phyloP scores from a whole-genome alignment of 202 grass and related monocot genomes.

The Schoenoplectus tabernaemontani region DNA sequence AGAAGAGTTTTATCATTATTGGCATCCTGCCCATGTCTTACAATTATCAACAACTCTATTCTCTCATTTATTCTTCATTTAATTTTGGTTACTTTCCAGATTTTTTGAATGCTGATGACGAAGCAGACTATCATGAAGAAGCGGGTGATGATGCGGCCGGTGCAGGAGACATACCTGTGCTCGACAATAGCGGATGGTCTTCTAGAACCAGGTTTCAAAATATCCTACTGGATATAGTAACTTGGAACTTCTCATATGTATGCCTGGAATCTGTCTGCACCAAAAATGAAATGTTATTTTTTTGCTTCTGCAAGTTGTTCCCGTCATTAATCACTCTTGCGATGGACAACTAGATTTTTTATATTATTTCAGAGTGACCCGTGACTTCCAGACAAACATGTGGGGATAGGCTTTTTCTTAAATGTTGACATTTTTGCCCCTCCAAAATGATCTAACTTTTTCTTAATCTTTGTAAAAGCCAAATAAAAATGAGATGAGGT shows the following conservation, averaged over 20 bases:
- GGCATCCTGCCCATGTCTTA: background rate
- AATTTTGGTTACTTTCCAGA: conserved; percentile 36
- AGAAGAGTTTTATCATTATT: conserved; percentile 4
- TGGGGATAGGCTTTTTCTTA: background rate
- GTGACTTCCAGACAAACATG: no score
- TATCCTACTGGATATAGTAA: conserved; percentile 6
- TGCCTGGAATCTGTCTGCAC: background rate
- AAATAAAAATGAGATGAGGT: background rate
- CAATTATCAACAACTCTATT: background rate
- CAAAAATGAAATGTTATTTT: no score
- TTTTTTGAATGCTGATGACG: conserved; percentile 91
- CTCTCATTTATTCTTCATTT: conserved; percentile 8
- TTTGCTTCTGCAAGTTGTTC: background rate
- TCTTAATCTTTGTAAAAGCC: background rate
- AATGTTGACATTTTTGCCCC: background rate
- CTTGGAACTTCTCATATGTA: background rate
- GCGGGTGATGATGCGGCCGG: conserved; percentile 44
- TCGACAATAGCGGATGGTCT: conserved; percentile 95
- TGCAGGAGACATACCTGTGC: conserved; percentile 60
- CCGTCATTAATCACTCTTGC: background rate
- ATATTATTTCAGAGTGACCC: background rate
- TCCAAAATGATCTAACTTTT: background rate
- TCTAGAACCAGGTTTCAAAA: conserved; percentile 71
- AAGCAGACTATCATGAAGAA: conserved; percentile 50
- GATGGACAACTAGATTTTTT: background rate